A percentile compares a stretch with the other conserved stretches of the same genome.
phyloP scores from a whole-genome alignment of 495 filamentous ascomycete genomes.

The Tuber microsphaerosporum region DNA sequence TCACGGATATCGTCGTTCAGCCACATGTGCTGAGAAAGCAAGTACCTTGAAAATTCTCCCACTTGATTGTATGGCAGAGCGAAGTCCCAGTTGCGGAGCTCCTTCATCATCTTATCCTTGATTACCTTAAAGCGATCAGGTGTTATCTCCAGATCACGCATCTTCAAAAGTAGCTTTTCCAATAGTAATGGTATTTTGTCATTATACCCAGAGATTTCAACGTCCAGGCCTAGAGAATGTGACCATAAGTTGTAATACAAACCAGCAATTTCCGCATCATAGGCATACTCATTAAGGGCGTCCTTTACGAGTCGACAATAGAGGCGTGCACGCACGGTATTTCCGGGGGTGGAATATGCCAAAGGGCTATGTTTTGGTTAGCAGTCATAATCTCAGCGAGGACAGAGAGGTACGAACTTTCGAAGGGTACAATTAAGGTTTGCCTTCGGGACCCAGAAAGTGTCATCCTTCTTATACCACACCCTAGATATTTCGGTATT shows the following conservation, averaged over 20 bases:
- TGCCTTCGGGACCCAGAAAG: constrained; percentile 96
- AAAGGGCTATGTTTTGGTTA: constrained; percentile 49
- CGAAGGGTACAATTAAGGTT: constrained; percentile 72
- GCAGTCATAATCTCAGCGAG: background rate
- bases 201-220: constrained; percentile 84
- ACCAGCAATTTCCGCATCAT: constrained; percentile 90
- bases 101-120: constrained; percentile 72
- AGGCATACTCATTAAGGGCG: constrained; percentile 86
- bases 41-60: constrained; percentile 72
- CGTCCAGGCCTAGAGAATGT: constrained; percentile 64
- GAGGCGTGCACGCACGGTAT: constrained; percentile 66
- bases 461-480: constrained; percentile 99
- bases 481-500: constrained; percentile 73
- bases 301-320: constrained; percentile 86
- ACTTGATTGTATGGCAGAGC: constrained; percentile 85
- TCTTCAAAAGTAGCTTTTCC: constrained; percentile 80
- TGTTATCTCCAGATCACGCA: constrained; percentile 75
- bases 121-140: constrained; percentile 83
- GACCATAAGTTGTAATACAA: constrained; percentile 71
- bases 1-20: constrained; percentile 72
- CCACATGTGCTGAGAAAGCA: constrained; percentile 68
- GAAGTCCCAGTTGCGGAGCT: constrained; percentile 77
- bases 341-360: constrained; percentile 67
- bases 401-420: constrained; percentile 45
- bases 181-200: constrained; percentile 89